These are phyloP conservation scores for Suillus luteus DNA, from an alignment of 768 basidiomycete genomes.

Conservation along the genomic window DNA sequence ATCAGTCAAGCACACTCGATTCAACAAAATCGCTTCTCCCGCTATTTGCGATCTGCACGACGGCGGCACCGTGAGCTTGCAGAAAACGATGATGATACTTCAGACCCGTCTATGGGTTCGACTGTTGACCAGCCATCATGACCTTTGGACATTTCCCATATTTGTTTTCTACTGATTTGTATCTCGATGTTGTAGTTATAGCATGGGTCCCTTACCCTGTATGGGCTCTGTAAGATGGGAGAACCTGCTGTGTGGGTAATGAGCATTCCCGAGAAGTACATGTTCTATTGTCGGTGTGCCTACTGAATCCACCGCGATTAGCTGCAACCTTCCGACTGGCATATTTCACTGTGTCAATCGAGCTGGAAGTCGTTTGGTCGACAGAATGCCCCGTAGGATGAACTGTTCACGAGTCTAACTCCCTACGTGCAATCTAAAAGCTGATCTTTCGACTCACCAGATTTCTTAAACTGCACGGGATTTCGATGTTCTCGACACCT, in stretches of 20 bases:
- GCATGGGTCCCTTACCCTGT: not conserved
- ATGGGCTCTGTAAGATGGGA: not conserved
- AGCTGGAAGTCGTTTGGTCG: no score
- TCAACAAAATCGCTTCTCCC: constrained; percentile 50
- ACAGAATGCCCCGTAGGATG: no score
- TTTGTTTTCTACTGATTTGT: not conserved
- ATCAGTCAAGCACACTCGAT: constrained; percentile 20
- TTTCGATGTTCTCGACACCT: no score
- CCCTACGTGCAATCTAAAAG: no score
- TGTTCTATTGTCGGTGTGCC: not conserved
- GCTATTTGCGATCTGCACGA: constrained; percentile 56
- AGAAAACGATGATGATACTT: constrained; percentile 33
- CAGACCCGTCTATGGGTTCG: constrained; percentile 29
- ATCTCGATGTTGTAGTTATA: not conserved
- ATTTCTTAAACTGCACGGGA: no score
- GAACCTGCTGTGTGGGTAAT: not conserved
- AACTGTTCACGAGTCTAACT: no score
- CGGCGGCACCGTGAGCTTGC: constrained; percentile 47
- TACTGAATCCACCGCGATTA: not conserved
- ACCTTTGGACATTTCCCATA: constrained; percentile 6
- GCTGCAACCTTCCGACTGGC: no score
- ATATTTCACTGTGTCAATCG: no score
- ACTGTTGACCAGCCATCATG: constrained; percentile 10
- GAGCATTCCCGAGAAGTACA: not conserved
- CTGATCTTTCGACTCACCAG: no score